Percentiles rank a stretch among this genome's conserved stretches.
These are phyloP conservation scores for Fonsecaea monophora DNA, from an alignment of 2,329 filamentous ascomycete species.

Conservation along the genomic window DNA sequence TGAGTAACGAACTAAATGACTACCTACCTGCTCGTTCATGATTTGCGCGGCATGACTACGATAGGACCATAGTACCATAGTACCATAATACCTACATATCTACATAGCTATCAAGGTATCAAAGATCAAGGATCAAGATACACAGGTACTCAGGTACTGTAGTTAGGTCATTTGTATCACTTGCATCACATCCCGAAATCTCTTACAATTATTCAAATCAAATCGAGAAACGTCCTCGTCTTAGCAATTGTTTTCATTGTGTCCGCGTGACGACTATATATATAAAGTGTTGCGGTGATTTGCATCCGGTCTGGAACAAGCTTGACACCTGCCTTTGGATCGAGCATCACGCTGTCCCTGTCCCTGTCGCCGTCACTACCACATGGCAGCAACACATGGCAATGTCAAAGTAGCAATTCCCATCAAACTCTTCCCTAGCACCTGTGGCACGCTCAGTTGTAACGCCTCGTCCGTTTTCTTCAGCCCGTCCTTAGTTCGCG, in stretches of 20 bases:
- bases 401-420: not conserved
- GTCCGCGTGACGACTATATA: not conserved
- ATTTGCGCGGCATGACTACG: too few relatives aligned
- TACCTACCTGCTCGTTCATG: too few relatives aligned
- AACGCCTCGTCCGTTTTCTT: not conserved
- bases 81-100: too few relatives aligned
- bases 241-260: not conserved
- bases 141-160: too few relatives aligned
- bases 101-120: too few relatives aligned
- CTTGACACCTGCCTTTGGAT: not conserved
- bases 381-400: not conserved
- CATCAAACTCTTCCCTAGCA: not conserved
- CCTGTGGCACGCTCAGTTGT: not conserved
- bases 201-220: too few relatives aligned
- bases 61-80: too few relatives aligned
- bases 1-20: too few relatives aligned
- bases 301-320: not conserved
- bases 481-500: not conserved
- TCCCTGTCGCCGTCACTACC: not conserved
- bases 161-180: too few relatives aligned
- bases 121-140: too few relatives aligned
- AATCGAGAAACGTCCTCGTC: not conserved
- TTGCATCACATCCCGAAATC: too few relatives aligned
- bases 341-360: not conserved
- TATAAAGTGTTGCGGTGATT: not conserved